Percentiles rank a stretch among this genome's conserved stretches.
Evolutionary conservation across 2,329 filamentous ascomycete genomes (phyloP).

Genomic region (Massarina eburnea): DNA sequence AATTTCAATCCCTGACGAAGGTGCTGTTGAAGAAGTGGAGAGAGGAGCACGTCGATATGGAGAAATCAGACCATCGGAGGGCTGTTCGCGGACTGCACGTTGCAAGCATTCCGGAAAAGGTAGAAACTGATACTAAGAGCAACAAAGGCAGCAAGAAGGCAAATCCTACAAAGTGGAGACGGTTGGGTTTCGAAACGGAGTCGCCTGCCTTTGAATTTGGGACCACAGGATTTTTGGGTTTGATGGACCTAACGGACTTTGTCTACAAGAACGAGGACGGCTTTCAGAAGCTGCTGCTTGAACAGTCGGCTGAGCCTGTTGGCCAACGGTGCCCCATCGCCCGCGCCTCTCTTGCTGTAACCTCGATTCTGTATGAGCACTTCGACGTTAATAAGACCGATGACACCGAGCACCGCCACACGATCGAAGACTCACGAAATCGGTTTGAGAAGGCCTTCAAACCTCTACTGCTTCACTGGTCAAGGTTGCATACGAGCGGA

Average conservation of each 20-base stretch:
- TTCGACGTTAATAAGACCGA: slow-evolving; percentile 90
- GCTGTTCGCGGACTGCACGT: slow-evolving; percentile 84
- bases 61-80: slow-evolving; percentile 83
- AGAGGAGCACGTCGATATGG: slow-evolving; percentile 79
- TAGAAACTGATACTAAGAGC: slow-evolving; percentile 34
- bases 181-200: slow-evolving; percentile 89
- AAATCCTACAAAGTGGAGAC: slow-evolving; percentile 88
- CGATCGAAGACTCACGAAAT: slow-evolving; percentile 71
- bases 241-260: slow-evolving; percentile 97
- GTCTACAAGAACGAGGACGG: slow-evolving; percentile 88
- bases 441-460: slow-evolving; percentile 85
- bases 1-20: slow-evolving; percentile 92
- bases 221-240: slow-evolving; percentile 81
- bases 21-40: slow-evolving; percentile 85
- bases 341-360: slow-evolving; percentile 81
- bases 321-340: slow-evolving; percentile 83
- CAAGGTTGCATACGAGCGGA: slow-evolving; percentile 80
- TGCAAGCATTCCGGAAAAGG: slow-evolving; percentile 72
- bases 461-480: slow-evolving; percentile 90
- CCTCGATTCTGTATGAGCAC: slow-evolving; percentile 87
- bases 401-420: slow-evolving; percentile 73
- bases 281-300: slow-evolving; percentile 87
- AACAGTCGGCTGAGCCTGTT: slow-evolving; percentile 75
- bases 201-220: slow-evolving; percentile 85
- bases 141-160: slow-evolving; percentile 66